Evolutionary conservation across 202 grass and related monocot species (phyloP), one percentile per base, ranked within the genome.

Genomic region (Panicum virgatum): DNA sequence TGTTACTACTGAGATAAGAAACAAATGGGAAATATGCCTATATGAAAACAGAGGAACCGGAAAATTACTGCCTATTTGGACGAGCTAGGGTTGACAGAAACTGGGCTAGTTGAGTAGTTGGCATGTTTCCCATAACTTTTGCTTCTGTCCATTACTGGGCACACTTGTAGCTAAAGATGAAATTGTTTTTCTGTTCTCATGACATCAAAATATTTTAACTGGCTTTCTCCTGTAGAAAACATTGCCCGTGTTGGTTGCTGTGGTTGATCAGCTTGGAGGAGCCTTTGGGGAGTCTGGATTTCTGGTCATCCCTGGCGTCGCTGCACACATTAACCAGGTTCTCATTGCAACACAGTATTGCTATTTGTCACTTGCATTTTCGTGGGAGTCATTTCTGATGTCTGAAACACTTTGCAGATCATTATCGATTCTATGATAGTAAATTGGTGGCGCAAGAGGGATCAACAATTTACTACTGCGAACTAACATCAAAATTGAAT

Each of bases 311-410:
- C 89, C 87, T 56, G 88, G 92, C 83, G 87, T 96, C 38, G 85
- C 87, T 72, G 78, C 85, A 26, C 96, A 96, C 75, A 93, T 98
- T 69, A 96, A 86, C 58, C 96, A 92, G 92, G 96, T 98, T 81
- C 69, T 67, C 45, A 50, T 80, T 79, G 53, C 67, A 42, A 45
- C 9, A 61, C 15, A 69, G 32, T 73, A 32, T 56, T 83, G 25
- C 25, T 62, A 29, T 81, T 82, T 60, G 20, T 71, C 61, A 62
- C 34, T 65, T 74, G 61, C 60, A 47, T 77, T 85, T 11, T 76
- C 26, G 82, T 30, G 63, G 23, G 72, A 34, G 11, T 45, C 13
- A 60, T 67, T 71, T 69, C 58, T 90, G 36, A 87, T 85, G 32
- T 45, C 22, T 11, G 1, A 39, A 75, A 73, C 52, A 29, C 52